Percentiles rank a stretch among this genome's conserved stretches.
phyloP scores from a whole-genome alignment of 163 green algal genomes.

The Trebouxia gelatinosa region DNA sequence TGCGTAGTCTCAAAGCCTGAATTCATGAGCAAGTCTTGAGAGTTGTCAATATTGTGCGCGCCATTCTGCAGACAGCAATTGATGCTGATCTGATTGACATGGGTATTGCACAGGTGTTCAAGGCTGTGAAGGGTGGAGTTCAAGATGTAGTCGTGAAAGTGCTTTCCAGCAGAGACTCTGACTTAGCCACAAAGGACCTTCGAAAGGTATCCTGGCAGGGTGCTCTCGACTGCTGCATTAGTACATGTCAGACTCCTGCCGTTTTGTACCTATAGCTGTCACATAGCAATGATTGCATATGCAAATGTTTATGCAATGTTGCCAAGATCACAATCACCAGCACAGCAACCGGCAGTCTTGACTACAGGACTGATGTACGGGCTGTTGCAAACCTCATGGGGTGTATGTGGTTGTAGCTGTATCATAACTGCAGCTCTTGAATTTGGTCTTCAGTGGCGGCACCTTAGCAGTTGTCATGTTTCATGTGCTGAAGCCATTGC shows the following conservation, averaged over 20 bases:
- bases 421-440: background rate
- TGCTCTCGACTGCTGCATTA: background rate
- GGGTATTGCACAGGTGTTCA: constrained; percentile 27
- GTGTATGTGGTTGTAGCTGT: background rate
- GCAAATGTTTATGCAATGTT: background rate
- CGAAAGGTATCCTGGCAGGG: background rate
- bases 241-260: background rate
- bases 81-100: background rate
- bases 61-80: no score
- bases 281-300: background rate
- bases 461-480: background rate
- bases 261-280: background rate
- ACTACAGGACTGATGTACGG: no score
- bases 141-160: constrained; percentile 32
- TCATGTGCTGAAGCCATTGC: background rate
- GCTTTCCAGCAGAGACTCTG: background rate
- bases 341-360: background rate
- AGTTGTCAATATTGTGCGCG: no score
- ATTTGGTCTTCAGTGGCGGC: background rate
- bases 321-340: background rate
- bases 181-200: background rate
- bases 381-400: no score
- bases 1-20: no score
- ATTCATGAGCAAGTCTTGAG: no score
- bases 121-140: constrained; percentile 26